Base-by-base conservation (phyloP, 2,329 filamentous ascomycete species). In the Talaromyces amestolkiae region DNA sequence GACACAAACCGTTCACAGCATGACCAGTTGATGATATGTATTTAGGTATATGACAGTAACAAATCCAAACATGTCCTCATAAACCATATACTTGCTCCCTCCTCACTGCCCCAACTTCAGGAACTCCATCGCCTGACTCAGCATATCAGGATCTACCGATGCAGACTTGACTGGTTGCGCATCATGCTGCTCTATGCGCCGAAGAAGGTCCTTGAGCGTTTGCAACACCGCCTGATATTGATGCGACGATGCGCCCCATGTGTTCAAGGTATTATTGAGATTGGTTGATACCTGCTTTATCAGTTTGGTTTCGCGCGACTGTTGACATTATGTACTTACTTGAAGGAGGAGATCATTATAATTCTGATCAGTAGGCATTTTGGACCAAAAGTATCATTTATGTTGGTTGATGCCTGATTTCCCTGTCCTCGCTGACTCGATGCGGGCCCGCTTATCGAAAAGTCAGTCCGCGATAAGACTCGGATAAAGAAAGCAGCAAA, bases 221-320 rank as follows among this genome's bases (percentile, higher is more conserved):
- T 71, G 71, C 15, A 78, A 68, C 19, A 81, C 73, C 2, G 71
- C 71, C 33, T 75, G 73, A 60, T 79, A 78, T 64, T 80, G 77
- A 15, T 63, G 68, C 7, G 77, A 80, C 2, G 71, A 72, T 13
- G 75, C 53, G 7, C 78, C 78, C 65, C 78, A 80, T 6, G 78
- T 79, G 37, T 73, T 70, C 4, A 77, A 70, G 3, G 76, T 78
- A 58, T 79, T 81, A 43, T 73, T 72, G 22, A 80, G 77, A 60
- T 78, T 82, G 63, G 72, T 75, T n/a, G 79, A 76, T 58, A 80
- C 76, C 78, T 80, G 24, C n/a, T n/a, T 10, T 17, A 37, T 37
- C 9, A 37, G 35, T 2, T 37, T 37, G 6, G 13, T 10, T 37
- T 37, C 35, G 10, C 9, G 13, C 9, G 35, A 37, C 10, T 3